Evolutionary conservation across 441 rosid genomes (phyloP).

Genomic region (Pelargonium hybrid): DNA sequence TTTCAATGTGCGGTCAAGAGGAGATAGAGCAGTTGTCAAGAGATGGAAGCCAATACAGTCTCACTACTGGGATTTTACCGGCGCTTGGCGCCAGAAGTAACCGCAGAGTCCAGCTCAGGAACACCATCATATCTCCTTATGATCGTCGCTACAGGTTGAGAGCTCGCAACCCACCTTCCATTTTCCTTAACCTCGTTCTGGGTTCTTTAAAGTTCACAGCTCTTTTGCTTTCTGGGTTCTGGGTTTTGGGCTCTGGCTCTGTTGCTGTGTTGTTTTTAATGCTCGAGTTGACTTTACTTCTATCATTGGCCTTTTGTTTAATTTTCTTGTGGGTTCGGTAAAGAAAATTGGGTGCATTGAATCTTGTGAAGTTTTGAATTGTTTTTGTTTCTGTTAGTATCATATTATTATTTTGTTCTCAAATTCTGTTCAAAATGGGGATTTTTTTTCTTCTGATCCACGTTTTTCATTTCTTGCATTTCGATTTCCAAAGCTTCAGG

Average conservation of each 20-base stretch:
- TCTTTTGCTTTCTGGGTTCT: not conserved
- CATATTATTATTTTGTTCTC: not conserved
- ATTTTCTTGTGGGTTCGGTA: not conserved
- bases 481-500: too few species aligned
- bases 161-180: not conserved
- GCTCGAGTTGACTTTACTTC: constrained; percentile 7
- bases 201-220: not conserved
- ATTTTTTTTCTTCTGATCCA: too few species aligned
- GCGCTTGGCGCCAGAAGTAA: constrained; percentile 87
- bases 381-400: not conserved
- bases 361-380: constrained; percentile 8
- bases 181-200: not conserved
- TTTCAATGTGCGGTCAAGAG: constrained; percentile 45
- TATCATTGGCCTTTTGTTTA: not conserved
- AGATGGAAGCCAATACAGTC: constrained; percentile 85
- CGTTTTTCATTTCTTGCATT: too few species aligned
- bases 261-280: not conserved
- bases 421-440: too few species aligned
- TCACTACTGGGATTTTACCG: constrained; percentile 72
- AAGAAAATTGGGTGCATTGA: constrained; percentile 16
- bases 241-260: not conserved
- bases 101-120: constrained; percentile 55
- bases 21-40: constrained; percentile 72
- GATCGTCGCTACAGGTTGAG: constrained; percentile 69
- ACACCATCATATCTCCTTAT: constrained; percentile 60